Base-by-base conservation (phyloP, 2,329 filamentous ascomycete species). In the Pseudopyricularia cyperi region DNA sequence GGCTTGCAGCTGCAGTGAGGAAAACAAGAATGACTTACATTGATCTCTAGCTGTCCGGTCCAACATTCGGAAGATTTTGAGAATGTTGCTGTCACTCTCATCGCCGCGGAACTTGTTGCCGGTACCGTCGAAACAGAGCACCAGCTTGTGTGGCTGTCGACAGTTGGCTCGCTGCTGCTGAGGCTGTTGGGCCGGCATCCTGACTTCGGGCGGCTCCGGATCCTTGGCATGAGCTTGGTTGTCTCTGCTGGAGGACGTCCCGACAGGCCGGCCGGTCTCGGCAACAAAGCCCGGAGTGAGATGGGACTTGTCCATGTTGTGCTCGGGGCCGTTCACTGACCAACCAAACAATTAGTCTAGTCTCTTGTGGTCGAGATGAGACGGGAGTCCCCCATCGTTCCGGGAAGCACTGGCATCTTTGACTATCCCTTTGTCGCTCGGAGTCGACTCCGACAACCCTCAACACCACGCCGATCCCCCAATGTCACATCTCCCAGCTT, bases 1-100 rank as follows among this genome's bases (percentile, higher is more conserved):
- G 11, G 4, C 15, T 8, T 15, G 35, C n/a, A 9, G 14, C 12
- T 26, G 19, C 4, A 15, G 22, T 4, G 9, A 17, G 22, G 26
- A 9, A 15, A 9, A 2, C 8, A 17, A 9, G 15, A 26, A 7
- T 11, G n/a, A 62, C 68, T 54, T 61, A 73, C 71, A 81, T 55
- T 87, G 82, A 52, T 80, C 74, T 22, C 71, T 69, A 0, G 79
- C 76, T 7, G 76, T 77, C 5, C 82, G 74, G 57, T 87, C 82
- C 1, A 87, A 67, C 73, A 85, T 84, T 35, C 81, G 74, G 57
- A 83, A 86, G 11, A 87, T 83, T 60, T 86, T 86, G 54, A 87
- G 66, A 58, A 87, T 81, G 52, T 82, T 82, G 61, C 76, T 80
- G 57, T 82, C 79, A 42, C 74, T 79, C 12, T 80, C 78, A 50